Evolutionary conservation across 306 rosid genomes (phyloP).

Genomic region (Vachellia collinsii): DNA sequence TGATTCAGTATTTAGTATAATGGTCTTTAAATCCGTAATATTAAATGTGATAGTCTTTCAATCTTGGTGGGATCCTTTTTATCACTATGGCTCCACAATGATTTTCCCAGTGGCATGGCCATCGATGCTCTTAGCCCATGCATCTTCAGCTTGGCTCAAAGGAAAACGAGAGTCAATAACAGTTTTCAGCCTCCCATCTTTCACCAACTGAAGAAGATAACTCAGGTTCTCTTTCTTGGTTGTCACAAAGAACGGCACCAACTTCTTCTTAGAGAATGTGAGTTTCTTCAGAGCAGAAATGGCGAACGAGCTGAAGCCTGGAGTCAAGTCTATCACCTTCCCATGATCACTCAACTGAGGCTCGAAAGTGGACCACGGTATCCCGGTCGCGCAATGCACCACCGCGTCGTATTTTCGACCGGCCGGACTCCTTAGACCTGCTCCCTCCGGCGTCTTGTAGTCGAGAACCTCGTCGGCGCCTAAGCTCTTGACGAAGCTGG

Average conservation of each 20-base stretch:
- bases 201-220: conserved; percentile 48
- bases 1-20: too few relatives aligned
- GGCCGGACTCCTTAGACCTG: conserved; percentile 61
- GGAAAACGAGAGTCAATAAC: conserved; percentile 58
- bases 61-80: too few relatives aligned
- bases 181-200: conserved; percentile 63
- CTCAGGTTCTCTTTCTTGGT: conserved; percentile 53
- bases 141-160: conserved; percentile 69
- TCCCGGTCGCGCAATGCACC: conserved; percentile 53
- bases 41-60: too few relatives aligned
- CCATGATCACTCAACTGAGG: conserved; percentile 54
- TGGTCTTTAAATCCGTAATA: too few relatives aligned
- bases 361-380: conserved; percentile 68
- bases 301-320: conserved; percentile 20
- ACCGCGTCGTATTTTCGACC: conserved; percentile 67
- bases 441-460: conserved; percentile 64
- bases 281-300: conserved; percentile 49
- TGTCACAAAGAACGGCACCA: conserved; percentile 42
- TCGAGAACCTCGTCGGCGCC: conserved; percentile 84
- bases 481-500: conserved; percentile 55
- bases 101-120: conserved; percentile 75
- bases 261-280: conserved; percentile 66
- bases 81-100: conserved; percentile 62
- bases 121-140: conserved; percentile 76
- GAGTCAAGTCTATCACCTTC: conserved; percentile 61